A percentile compares a stretch with the other conserved stretches of the same genome.
These are phyloP conservation scores for Leccinellum luteum DNA, from an alignment of 768 basidiomycete genomes.

Conservation along the genomic window DNA sequence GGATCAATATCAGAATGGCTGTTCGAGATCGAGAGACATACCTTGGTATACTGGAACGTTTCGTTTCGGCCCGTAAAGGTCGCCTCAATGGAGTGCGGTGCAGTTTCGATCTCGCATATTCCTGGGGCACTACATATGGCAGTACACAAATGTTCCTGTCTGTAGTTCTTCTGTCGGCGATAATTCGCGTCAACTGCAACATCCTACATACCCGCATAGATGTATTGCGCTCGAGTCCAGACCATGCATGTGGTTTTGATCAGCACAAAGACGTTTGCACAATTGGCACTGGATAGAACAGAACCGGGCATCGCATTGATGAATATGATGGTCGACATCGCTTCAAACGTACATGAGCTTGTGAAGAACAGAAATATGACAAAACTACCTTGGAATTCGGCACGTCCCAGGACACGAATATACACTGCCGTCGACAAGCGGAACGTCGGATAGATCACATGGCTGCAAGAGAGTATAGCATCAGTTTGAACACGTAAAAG, in stretches of 20 bases:
- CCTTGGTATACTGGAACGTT: slow-evolving; percentile 66
- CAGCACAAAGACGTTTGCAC: slow-evolving; percentile 52
- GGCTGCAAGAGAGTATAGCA: slow-evolving; percentile 28
- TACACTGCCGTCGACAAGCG: slow-evolving; percentile 24
- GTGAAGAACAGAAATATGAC: background rate
- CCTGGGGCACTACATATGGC: slow-evolving; percentile 43
- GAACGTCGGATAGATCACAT: slow-evolving; percentile 38
- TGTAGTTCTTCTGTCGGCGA: slow-evolving; percentile 17
- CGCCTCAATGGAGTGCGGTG: slow-evolving; percentile 58
- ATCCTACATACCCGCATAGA: slow-evolving; percentile 51
- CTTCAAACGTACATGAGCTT: slow-evolving; percentile 28
- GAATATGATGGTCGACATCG: slow-evolving; percentile 42
- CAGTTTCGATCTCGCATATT: slow-evolving; percentile 58
- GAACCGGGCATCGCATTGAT: slow-evolving; percentile 49
- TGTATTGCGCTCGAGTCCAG: slow-evolving; percentile 40
- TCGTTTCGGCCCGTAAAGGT: slow-evolving; percentile 60
- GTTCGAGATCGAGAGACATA: slow-evolving; percentile 14
- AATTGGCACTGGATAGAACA: slow-evolving; percentile 56
- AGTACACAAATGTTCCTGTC: slow-evolving; percentile 52
- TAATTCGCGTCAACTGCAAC: background rate
- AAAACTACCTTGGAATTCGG: slow-evolving; percentile 38
- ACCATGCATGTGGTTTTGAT: slow-evolving; percentile 52
- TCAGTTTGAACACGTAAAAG: background rate
- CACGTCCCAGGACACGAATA: slow-evolving; percentile 46
- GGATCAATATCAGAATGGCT: background rate